phyloP scores from a whole-genome alignment of 1,139 yeast genomes.

The Debaryomycetaceae sp. region DNA sequence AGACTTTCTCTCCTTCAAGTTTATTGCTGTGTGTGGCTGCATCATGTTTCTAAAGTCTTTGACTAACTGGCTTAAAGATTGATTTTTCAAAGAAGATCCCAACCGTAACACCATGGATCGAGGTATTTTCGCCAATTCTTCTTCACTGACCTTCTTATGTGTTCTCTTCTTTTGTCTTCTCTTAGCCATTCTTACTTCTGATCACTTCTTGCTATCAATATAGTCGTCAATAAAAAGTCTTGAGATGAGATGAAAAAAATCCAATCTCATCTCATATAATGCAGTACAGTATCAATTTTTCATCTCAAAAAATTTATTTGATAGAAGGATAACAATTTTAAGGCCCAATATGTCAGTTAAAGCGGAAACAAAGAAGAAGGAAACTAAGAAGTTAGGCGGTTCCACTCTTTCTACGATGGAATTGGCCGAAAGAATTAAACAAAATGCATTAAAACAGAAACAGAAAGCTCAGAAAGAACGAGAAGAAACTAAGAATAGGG shows the following conservation, averaged over 20 bases:
- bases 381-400: constrained; percentile 7
- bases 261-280: constrained; percentile 4
- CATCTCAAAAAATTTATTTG: constrained; percentile 5
- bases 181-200: constrained; percentile 32
- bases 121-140: constrained; percentile 73
- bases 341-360: constrained; percentile 11
- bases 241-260: constrained; percentile 2
- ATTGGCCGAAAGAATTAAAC: constrained; percentile 51
- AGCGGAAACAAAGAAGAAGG: constrained; percentile 13
- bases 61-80: constrained; percentile 78
- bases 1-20: constrained; percentile 78
- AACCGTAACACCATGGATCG: constrained; percentile 90
- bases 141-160: constrained; percentile 65
- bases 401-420: constrained; percentile 25
- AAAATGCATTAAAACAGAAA: constrained; percentile 42
- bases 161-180: constrained; percentile 75
- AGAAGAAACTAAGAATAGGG: not conserved
- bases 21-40: constrained; percentile 97
- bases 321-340: constrained; percentile 1
- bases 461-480: constrained; percentile 4
- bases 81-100: constrained; percentile 77
- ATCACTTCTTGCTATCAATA: not conserved
- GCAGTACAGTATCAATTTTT: constrained; percentile 2
- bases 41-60: constrained; percentile 82
- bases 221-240: not conserved